Conservation (phyloP, 2,329 filamentous ascomycete species). For the Epichloe brachyelytri region DNA sequence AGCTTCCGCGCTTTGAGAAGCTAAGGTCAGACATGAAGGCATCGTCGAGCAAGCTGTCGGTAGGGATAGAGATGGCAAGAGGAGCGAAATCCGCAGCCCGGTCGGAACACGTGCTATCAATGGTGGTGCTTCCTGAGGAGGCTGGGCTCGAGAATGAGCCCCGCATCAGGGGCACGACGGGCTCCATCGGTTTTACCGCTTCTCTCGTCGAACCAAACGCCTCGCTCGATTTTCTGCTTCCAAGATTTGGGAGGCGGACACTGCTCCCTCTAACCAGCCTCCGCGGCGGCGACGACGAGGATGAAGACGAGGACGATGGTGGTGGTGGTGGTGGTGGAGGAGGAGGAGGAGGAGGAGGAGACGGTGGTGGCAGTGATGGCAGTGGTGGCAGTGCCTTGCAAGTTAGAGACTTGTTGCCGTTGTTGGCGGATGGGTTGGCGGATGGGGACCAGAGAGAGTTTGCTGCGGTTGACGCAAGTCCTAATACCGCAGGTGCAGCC, state of each 20-base stretch:
- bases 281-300: conserved; percentile 1
- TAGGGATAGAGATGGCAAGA: conserved; percentile 43
- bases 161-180: conserved; percentile 13
- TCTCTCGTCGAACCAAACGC: conserved; percentile 8
- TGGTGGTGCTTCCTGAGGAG: conserved; percentile 7
- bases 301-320: background rate
- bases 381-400: conserved; percentile 1
- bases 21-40: conserved; percentile 42
- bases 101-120: conserved; percentile 12
- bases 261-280: conserved; percentile 17
- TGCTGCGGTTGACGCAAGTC: background rate
- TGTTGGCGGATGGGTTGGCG: background rate
- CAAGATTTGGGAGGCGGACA: conserved; percentile 13
- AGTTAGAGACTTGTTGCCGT: background rate
- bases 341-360: too few relatives aligned
- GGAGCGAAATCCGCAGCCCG: conserved; percentile 30
- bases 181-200: conserved; percentile 8
- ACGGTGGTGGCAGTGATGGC: background rate
- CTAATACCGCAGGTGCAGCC: background rate
- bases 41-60: conserved; percentile 43
- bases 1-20: conserved; percentile 51
- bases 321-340: background rate
- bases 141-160: conserved; percentile 11
- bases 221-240: conserved; percentile 14
- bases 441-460: background rate